Conservation (phyloP, 805 yeast species). For the Kluyveromyces dobzhanskii region DNA sequence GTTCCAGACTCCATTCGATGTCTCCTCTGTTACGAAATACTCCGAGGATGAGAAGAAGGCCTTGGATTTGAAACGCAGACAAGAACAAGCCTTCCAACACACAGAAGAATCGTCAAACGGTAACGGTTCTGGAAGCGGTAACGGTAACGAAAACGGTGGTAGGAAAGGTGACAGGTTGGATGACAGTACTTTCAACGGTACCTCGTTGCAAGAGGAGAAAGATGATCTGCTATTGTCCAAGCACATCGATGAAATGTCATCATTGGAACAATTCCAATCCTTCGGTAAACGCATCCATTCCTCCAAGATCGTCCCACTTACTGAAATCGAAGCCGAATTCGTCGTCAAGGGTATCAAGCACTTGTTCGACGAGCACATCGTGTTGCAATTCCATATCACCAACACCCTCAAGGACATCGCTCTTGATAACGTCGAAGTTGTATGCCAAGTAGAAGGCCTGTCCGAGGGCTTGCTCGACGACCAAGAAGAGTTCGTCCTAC, state of each 20-base stretch:
- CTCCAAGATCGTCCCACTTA: conserved; percentile 55
- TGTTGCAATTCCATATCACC: conserved; percentile 73
- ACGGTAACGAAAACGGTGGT: conserved; percentile 14
- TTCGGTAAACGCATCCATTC: conserved; percentile 75
- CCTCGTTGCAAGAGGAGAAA: conserved; percentile 23
- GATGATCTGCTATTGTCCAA: conserved; percentile 46
- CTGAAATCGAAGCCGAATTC: conserved; percentile 90
- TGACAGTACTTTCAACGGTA: conserved; percentile 18
- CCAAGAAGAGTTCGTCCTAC: conserved; percentile 63
- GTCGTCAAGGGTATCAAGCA: conserved; percentile 81
- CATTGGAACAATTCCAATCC: conserved; percentile 61
- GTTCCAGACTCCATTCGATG: conserved; percentile 56
- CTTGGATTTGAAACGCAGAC: conserved; percentile 49
- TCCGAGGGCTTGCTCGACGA: conserved; percentile 32
- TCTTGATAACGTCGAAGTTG: conserved; percentile 67
- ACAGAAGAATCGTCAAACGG: conserved; percentile 10
- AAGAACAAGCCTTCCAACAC: conserved; percentile 18
- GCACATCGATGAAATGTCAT: conserved; percentile 59
- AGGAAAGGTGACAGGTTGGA: conserved; percentile 16
- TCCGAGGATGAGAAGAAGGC: conserved; percentile 63
- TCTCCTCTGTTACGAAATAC: conserved; percentile 54
- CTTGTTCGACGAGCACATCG: conserved; percentile 60
- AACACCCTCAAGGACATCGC: conserved; percentile 78
- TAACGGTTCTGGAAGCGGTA: not conserved
- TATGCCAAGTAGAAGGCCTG: conserved; percentile 54